phyloP scores from a whole-genome alignment of 1,139 yeast genomes.

The Saccharomyces hybrid region DNA sequence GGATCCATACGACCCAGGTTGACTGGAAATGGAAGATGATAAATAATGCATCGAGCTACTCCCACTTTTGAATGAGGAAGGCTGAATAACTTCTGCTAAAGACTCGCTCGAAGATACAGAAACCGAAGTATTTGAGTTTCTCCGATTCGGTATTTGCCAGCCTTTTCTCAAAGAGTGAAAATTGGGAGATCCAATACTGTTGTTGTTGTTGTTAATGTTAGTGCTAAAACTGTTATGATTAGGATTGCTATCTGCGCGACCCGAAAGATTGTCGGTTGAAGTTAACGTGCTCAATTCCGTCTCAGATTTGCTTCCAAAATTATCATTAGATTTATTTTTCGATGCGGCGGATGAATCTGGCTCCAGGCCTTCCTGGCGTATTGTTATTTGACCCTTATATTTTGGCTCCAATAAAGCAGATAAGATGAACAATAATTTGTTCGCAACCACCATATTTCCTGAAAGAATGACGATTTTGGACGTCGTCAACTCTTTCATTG shows the following conservation, averaged over 20 bases:
- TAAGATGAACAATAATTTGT: conserved; percentile 47
- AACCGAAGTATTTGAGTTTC: conserved; percentile 17
- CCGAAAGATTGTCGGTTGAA: neutral
- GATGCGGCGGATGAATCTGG: neutral
- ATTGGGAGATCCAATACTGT: neutral
- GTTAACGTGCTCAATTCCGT: neutral
- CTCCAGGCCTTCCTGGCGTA: conserved; percentile 2
- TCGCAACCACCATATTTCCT: conserved; percentile 55
- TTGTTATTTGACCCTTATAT: conserved; percentile 13
- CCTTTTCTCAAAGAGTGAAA: conserved; percentile 14
- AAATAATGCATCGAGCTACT: conserved; percentile 27
- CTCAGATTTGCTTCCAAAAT: neutral
- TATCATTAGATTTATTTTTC: neutral
- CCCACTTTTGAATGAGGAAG: conserved; percentile 29
- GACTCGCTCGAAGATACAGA: conserved; percentile 27
- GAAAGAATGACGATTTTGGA: conserved; percentile 52
- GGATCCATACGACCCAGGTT: conserved; percentile 30
- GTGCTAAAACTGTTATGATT: neutral
- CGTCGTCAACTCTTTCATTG: conserved; percentile 16
- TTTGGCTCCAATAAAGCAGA: conserved; percentile 38
- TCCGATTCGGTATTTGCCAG: conserved; percentile 30
- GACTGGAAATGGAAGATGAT: conserved; percentile 30
- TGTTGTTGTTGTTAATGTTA: neutral
- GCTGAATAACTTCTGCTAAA: conserved; percentile 29
- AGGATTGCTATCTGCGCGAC: neutral